Evolutionary conservation across 1,284 basidiomycete genomes (phyloP), one percentile per base, ranked within the genome.

Genomic region (Malassezia nana): DNA sequence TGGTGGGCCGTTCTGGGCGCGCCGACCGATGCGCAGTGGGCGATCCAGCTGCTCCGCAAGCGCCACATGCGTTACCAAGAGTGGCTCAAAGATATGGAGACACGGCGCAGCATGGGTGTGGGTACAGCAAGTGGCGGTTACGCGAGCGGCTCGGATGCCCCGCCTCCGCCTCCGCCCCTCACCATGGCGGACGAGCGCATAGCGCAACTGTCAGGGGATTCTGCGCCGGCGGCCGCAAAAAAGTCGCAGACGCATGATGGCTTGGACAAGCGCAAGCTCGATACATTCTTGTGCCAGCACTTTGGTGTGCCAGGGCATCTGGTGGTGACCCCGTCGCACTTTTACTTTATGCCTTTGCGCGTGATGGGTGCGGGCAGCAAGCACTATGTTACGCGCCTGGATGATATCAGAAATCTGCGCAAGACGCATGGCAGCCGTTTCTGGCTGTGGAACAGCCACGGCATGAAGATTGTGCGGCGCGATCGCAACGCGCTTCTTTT

Each of bases 1-100:
- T 74, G 71, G 71, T 74, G 71, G 71, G 60, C 61, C 5, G 63
- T 72, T 8, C 68, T 69, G 42, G 71, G 71, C 13, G 57, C 66
- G 6, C 71, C 71, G 0, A 74, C 71, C 12, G 71, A 74, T 53
- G 70, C 66, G 3, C 67, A 72, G 44, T 74, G 69, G 26, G 70
- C 70, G 0, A 57, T 70, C 9, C 63, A 70, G 51, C 49, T 73
- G n/a, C 52, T 73, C 30, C 67, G 71, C 39, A 55, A 65, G 41
- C 61, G 68, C 6, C 66, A 71, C 40, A 29, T 59, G 9, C 35
- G 49, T 6, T 50, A 50, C 28, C 42, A 56, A 15, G 39, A 41
- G 13, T 46, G 42, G 48, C 42, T 55, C 9, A 26, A 46, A n/a
- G 9, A 30, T 7, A 15, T 28, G 6, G 24, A 42, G 12, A 12